phyloP scores from a whole-genome alignment of 148 eudicot species.

The Oxyria digyna region DNA sequence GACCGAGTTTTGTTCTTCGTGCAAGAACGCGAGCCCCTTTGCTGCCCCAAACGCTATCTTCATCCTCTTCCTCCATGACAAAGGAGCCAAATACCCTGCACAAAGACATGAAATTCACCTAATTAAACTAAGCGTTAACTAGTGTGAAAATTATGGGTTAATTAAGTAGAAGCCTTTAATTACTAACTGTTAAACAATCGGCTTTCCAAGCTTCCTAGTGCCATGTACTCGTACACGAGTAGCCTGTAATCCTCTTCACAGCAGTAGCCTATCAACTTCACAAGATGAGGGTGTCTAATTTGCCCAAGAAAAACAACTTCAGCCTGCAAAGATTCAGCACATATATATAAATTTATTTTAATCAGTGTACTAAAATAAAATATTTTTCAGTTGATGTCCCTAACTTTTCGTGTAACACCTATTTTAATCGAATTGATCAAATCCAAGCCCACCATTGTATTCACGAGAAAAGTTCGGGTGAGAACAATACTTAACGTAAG shows the following conservation, averaged over 20 bases:
- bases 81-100: conserved; percentile 7
- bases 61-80: conserved; percentile 11
- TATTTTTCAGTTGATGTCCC: too few relatives aligned
- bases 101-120: not conserved
- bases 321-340: not conserved
- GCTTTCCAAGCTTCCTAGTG: conserved; percentile 9
- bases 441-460: too few relatives aligned
- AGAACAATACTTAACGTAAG: too few relatives aligned
- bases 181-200: conserved; percentile 9
- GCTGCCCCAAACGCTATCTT: conserved; percentile 14
- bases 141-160: not conserved
- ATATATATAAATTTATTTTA: not conserved
- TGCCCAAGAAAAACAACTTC: conserved; percentile 11
- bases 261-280: conserved; percentile 7
- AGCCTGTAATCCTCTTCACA: conserved; percentile 12
- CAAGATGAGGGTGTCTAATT: conserved; percentile 8
- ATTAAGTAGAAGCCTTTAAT: too few relatives aligned
- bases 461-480: too few relatives aligned
- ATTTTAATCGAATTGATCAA: too few relatives aligned
- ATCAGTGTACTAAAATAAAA: too few relatives aligned
- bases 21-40: conserved; percentile 14
- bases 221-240: conserved; percentile 15
- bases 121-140: too few relatives aligned
- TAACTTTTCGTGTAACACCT: too few relatives aligned
- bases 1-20: conserved; percentile 10